A percentile compares a stretch with the other conserved stretches of the same genome.
These are phyloP conservation scores for Lactifluus rugatus DNA, from an alignment of 768 basidiomycete genomes.

Conservation along the genomic window DNA sequence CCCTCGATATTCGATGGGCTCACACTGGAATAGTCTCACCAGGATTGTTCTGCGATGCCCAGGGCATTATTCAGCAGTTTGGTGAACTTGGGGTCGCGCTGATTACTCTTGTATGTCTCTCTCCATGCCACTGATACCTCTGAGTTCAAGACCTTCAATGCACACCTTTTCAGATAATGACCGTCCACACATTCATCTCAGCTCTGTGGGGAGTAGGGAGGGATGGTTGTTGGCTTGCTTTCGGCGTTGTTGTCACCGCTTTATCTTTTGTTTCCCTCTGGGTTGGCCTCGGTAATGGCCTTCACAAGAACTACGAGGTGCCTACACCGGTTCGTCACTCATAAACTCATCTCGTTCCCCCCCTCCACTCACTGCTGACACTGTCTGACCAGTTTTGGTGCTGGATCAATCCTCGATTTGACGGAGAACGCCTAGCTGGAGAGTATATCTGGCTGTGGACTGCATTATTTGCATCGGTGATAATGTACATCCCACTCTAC, in stretches of 20 bases:
- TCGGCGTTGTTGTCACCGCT: not conserved
- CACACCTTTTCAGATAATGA: not conserved
- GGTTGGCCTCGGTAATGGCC: constrained; percentile 22
- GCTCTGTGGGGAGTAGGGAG: not conserved
- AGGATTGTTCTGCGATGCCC: constrained; percentile 30
- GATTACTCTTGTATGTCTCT: constrained; percentile 31
- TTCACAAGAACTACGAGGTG: constrained; percentile 22
- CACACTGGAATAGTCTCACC: constrained; percentile 26
- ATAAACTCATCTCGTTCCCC: not conserved
- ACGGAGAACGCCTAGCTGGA: constrained; percentile 28
- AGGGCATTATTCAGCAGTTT: constrained; percentile 33
- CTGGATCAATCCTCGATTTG: constrained; percentile 31
- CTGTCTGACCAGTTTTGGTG: constrained; percentile 30
- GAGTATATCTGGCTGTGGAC: constrained; percentile 42
- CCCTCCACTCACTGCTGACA: not conserved
- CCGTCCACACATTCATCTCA: not conserved
- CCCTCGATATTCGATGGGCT: constrained; percentile 32
- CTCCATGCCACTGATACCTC: not conserved
- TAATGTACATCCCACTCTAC: constrained; percentile 31
- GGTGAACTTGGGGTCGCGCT: constrained; percentile 36
- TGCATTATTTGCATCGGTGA: constrained; percentile 28
- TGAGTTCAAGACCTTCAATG: not conserved
- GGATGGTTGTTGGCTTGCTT: not conserved
- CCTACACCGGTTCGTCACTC: constrained; percentile 30
- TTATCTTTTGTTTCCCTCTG: not conserved